phyloP scores from a whole-genome alignment of 495 filamentous ascomycete species.

The Mytilinidion resinicola region DNA sequence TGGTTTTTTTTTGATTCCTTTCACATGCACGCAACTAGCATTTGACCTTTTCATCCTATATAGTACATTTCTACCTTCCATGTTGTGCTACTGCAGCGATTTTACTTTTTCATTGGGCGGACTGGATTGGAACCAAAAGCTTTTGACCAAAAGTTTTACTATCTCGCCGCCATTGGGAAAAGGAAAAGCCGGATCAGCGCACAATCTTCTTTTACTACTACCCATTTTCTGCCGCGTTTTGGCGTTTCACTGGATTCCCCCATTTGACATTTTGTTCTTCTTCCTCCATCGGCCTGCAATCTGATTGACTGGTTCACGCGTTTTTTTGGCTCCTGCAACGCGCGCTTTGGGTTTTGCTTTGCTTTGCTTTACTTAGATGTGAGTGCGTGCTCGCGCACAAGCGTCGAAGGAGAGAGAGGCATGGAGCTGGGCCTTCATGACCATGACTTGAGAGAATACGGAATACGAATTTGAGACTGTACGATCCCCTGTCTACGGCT shows the following conservation, averaged over 20 bases:
- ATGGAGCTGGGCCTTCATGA: not conserved
- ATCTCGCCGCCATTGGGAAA: slow-evolving; percentile 9
- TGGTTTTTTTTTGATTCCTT: too few relatives aligned
- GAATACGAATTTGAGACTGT: slow-evolving; percentile 11
- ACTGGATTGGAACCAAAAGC: slow-evolving; percentile 20
- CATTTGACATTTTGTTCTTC: not conserved
- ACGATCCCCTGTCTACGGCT: slow-evolving; percentile 14
- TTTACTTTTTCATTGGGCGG: slow-evolving; percentile 19
- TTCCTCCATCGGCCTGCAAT: not conserved
- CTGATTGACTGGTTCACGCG: not conserved
- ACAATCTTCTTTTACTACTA: not conserved
- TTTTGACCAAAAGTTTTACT: slow-evolving; percentile 16
- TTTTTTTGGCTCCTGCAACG: not conserved
- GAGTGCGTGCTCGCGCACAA: not conserved
- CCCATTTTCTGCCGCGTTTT: not conserved
- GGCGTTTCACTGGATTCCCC: not conserved
- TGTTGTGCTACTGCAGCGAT: not conserved
- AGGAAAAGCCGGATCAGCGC: not conserved
- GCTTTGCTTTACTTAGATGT: not conserved
- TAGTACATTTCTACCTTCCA: slow-evolving; percentile 1
- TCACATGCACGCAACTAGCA: not conserved
- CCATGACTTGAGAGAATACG: too few relatives aligned
- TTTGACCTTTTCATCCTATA: slow-evolving; percentile 2
- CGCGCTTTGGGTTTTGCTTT: not conserved
- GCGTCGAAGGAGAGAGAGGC: not conserved